Base-by-base conservation (phyloP, 2,329 filamentous ascomycete species). In the Fusarium tjaetaba region DNA sequence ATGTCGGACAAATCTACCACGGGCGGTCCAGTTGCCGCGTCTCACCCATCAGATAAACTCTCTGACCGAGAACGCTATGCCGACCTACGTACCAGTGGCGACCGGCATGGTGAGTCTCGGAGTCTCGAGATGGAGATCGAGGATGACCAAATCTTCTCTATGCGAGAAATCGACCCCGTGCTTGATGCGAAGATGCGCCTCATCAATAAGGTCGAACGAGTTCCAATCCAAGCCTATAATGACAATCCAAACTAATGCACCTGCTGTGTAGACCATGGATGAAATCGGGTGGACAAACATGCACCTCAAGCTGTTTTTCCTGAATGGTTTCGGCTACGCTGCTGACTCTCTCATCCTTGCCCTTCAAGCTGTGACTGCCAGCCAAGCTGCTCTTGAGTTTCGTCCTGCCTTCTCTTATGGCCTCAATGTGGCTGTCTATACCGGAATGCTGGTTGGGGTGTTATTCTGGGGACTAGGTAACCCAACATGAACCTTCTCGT, bases 281-380 rank as follows among this genome's bases (percentile, higher is more conserved):
- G 39, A 57, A 11, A 59, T 59, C 2, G 42, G 56, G 2, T 59
- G 42, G 56, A 34, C 32, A 34, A 34, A 34, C 32, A 34, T 34
- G 32, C 32, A 59, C 10, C 43, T 60, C 9, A 60, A 60, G 26
- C 22, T 60, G 4, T 52, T 60, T 26, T 60, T 52, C 13, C 57
- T 52, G 4, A 57, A 57, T 16, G 55, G 55, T 4, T 57, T 57
- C 18, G 55, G 55, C 11, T 57, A 57, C 4, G 55, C 55, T 15
- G 55, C 55, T 36, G 55, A 57, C 13, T 57, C 55, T 22, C 39
- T 57, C 7, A 57, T 57, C 4, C 55, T 46, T 26, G 55, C 55
- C 1, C 55, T 57, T 11, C 55, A 57, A 10, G 55, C 55, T 46
- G 55, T 57, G 20, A 57, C 55, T 26, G 39, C 55, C 5, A 6